A percentile compares a stretch with the other conserved stretches of the same genome.
Conservation (phyloP, 2,329 filamentous ascomycete genomes). For the Hypoxylon sp. region DNA sequence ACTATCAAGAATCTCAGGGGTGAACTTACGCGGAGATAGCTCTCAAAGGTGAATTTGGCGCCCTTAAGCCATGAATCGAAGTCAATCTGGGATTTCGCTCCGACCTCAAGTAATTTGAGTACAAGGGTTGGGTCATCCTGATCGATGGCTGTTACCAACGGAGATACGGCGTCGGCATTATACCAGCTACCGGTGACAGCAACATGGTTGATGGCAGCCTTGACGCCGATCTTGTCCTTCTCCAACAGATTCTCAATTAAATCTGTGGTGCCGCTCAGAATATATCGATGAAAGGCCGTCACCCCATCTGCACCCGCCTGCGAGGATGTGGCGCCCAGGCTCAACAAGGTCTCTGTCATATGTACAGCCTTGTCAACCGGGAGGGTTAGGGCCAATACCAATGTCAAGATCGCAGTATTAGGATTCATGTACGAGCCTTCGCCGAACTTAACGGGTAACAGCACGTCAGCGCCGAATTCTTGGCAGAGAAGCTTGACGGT, state of each 20-base stretch:
- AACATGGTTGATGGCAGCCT: constrained; percentile 77
- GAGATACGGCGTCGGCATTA: constrained; percentile 59
- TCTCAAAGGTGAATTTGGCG: constrained; percentile 62
- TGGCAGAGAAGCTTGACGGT: constrained; percentile 78
- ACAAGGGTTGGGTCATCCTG: constrained; percentile 68
- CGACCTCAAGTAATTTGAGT: constrained; percentile 73
- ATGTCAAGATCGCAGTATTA: constrained; percentile 75
- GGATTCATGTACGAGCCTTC: constrained; percentile 63
- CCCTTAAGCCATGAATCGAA: constrained; percentile 76
- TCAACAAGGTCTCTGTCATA: constrained; percentile 76
- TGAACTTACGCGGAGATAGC: constrained; percentile 54
- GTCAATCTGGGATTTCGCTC: constrained; percentile 71
- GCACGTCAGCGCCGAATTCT: constrained; percentile 81
- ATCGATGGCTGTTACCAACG: constrained; percentile 72
- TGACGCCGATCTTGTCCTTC: constrained; percentile 72
- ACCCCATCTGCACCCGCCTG: constrained; percentile 77
- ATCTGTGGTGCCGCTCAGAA: constrained; percentile 65
- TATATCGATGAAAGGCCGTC: constrained; percentile 77
- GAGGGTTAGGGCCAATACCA: constrained; percentile 77
- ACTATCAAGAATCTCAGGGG: not conserved
- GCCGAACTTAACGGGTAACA: constrained; percentile 80
- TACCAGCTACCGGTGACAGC: constrained; percentile 58
- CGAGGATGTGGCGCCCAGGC: constrained; percentile 78
- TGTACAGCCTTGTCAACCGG: constrained; percentile 73
- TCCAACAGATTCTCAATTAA: constrained; percentile 67